phyloP scores from a whole-genome alignment of 2,329 filamentous ascomycete genomes.

The Colletotrichum tanaceti region DNA sequence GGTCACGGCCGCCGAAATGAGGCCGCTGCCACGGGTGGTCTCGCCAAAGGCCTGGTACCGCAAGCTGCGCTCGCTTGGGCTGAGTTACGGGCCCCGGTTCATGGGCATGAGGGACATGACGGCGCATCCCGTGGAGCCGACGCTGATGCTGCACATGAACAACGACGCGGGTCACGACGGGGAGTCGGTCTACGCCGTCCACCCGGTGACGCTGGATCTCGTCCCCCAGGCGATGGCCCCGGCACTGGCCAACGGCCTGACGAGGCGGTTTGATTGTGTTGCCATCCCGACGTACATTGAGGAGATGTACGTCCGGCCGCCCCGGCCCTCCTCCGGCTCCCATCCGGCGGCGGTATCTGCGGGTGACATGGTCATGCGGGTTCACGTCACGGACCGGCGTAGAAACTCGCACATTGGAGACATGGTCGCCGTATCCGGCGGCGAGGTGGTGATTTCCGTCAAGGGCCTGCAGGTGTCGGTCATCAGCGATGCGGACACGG shows the following conservation, averaged over 20 bases:
- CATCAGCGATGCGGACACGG: conserved; percentile 2
- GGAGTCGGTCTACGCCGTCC: neutral
- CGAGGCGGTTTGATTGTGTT: neutral
- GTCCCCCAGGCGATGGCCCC: neutral
- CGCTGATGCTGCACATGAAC: neutral
- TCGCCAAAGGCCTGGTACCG: conserved; percentile 3
- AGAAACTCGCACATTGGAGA: conserved; percentile 1
- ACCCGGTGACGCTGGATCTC: conserved; percentile 1
- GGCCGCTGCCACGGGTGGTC: no score
- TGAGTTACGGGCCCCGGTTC: neutral
- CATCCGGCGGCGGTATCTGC: no score
- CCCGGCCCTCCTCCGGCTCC: no score
- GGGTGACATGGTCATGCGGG: no score
- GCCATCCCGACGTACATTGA: conserved; percentile 5
- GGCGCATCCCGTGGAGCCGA: neutral
- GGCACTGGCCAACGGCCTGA: neutral
- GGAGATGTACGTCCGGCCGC: conserved; percentile 2
- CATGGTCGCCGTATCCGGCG: neutral
- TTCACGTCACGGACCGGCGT: conserved; percentile 3
- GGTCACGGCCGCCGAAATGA: conserved; percentile 19
- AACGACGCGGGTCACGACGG: neutral
- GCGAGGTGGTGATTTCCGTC: neutral
- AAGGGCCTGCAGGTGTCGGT: conserved; percentile 1
- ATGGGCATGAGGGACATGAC: conserved; percentile 44
- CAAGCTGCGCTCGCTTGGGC: conserved; percentile 4